phyloP scores from a whole-genome alignment of 805 yeast species.

The Barnettozyma vustinii region DNA sequence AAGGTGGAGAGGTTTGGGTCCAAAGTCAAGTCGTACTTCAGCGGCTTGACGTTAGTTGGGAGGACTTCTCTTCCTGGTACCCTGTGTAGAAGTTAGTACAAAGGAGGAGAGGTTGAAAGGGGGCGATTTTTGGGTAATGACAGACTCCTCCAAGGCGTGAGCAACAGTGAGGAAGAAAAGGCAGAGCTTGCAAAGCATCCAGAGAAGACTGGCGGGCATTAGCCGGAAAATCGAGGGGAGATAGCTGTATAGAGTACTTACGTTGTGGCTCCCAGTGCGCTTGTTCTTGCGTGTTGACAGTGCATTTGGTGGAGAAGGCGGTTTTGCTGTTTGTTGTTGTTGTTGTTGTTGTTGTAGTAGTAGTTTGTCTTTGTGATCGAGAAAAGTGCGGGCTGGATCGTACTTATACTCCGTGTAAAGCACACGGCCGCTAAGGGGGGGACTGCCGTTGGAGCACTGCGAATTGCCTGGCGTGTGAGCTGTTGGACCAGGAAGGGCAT shows the following conservation, averaged over 20 bases:
- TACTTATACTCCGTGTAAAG: not conserved
- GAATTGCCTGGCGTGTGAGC: not conserved
- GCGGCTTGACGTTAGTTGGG: conserved; percentile 65
- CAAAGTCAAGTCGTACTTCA: conserved; percentile 62
- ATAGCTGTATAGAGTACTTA: not conserved
- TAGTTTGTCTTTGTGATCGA: not conserved
- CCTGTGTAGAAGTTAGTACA: conserved; percentile 13
- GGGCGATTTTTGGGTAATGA: not conserved
- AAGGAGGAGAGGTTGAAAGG: not conserved
- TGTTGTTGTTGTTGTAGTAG: not conserved
- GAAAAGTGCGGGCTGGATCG: not conserved
- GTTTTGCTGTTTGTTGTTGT: not conserved
- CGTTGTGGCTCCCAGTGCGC: conserved; percentile 4
- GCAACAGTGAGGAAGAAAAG: not conserved
- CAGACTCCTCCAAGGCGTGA: not conserved
- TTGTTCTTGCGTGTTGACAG: conserved; percentile 7
- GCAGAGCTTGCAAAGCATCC: not conserved
- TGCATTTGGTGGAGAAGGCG: not conserved
- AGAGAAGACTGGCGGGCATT: not conserved
- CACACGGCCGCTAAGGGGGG: not conserved
- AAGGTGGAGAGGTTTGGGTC: conserved; percentile 58
- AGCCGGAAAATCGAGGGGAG: not conserved
- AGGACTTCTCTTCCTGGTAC: conserved; percentile 38
- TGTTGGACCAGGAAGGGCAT: not conserved
- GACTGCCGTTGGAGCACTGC: not conserved